A percentile compares a stretch with the other conserved stretches of the same genome.
Evolutionary conservation across 1,284 basidiomycete species (phyloP).

Genomic region (Austroboletus rostrupii): DNA sequence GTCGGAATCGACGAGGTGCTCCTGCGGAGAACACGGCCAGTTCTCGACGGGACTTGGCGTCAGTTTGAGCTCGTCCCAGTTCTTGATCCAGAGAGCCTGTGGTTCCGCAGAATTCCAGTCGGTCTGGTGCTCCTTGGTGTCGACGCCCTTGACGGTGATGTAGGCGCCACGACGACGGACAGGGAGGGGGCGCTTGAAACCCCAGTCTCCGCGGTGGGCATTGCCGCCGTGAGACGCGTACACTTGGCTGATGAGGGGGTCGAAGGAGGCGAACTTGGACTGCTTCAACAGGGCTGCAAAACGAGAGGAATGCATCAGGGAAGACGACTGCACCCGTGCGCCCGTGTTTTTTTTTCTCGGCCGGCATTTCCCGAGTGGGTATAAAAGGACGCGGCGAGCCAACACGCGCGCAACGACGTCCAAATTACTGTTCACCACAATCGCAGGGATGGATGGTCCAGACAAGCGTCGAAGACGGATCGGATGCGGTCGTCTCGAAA

Average conservation of each 20-base stretch:
- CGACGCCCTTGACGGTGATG: constrained; percentile 58
- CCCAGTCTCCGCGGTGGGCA: constrained; percentile 72
- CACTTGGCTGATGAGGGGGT: constrained; percentile 68
- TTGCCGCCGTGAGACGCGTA: constrained; percentile 66
- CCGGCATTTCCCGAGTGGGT: constrained; percentile 27
- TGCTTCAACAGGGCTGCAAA: constrained; percentile 70
- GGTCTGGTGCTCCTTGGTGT: constrained; percentile 68
- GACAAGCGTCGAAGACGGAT: constrained; percentile 78
- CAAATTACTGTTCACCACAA: constrained; percentile 71
- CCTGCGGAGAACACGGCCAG: constrained; percentile 10
- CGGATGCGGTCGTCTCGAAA: constrained; percentile 62
- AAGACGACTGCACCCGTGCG: background rate
- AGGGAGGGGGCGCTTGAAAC: constrained; percentile 71
- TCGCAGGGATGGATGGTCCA: constrained; percentile 71
- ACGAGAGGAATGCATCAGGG: constrained; percentile 34
- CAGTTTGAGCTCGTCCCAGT: constrained; percentile 61
- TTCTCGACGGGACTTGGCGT: constrained; percentile 28
- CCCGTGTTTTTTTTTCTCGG: background rate
- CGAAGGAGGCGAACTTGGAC: constrained; percentile 74
- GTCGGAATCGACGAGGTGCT: constrained; percentile 28
- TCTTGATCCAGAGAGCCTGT: constrained; percentile 59
- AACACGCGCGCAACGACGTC: constrained; percentile 43
- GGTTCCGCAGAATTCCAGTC: constrained; percentile 67
- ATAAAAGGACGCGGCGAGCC: constrained; percentile 10
- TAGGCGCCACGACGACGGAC: constrained; percentile 57